phyloP scores from a whole-genome alignment of 2,329 filamentous ascomycete species.

The Eurotiales sp. region DNA sequence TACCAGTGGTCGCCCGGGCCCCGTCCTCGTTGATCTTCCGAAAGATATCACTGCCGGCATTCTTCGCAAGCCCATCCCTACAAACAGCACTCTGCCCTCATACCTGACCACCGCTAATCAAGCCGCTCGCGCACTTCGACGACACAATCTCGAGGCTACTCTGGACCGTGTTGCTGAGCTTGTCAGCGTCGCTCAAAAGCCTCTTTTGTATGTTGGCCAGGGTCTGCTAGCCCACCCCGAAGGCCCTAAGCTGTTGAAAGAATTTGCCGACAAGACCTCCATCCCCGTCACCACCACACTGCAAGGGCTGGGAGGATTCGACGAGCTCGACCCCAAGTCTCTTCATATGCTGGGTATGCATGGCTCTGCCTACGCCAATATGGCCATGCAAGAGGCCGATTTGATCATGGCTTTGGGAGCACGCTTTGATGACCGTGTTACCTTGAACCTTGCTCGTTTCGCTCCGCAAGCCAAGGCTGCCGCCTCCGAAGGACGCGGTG shows the following conservation, averaged over 20 bases:
- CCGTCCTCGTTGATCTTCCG: constrained; percentile 90
- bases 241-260: constrained; percentile 73
- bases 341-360: constrained; percentile 99
- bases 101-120: constrained; percentile 83
- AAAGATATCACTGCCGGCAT: constrained; percentile 92
- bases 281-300: constrained; percentile 96
- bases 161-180: constrained; percentile 75
- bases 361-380: constrained; percentile 93
- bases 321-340: constrained; percentile 90
- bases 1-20: constrained; percentile 86
- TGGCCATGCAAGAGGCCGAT: constrained; percentile 96
- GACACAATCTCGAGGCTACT: constrained; percentile 68
- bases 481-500: constrained; percentile 78
- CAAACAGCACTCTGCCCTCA: constrained; percentile 66
- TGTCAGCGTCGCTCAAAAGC: constrained; percentile 87
- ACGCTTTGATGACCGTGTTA: constrained; percentile 96
- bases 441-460: constrained; percentile 75
- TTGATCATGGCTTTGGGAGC: constrained; percentile 91
- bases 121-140: constrained; percentile 69
- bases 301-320: constrained; percentile 85
- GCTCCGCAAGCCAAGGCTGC: constrained; percentile 83
- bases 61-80: constrained; percentile 78
- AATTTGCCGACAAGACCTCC: constrained; percentile 82
- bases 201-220: constrained; percentile 90
- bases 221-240: constrained; percentile 78